phyloP scores from a whole-genome alignment of 2,329 filamentous ascomycete species.

The Monosporascus cannonballus region DNA sequence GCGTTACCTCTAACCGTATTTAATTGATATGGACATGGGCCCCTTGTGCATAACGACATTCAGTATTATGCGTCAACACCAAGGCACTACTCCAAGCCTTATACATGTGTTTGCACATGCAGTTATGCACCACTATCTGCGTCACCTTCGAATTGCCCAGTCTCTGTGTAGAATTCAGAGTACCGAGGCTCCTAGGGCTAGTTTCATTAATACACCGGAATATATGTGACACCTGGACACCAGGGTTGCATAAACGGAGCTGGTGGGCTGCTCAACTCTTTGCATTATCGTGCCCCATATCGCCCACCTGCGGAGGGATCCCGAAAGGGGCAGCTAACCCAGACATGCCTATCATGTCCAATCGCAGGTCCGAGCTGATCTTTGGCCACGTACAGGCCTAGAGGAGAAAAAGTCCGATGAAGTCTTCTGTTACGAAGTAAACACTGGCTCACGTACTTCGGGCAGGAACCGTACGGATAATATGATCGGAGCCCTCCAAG shows the following conservation, averaged over 20 bases:
- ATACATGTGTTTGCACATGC: not conserved
- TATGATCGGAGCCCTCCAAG: not conserved
- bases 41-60: not conserved
- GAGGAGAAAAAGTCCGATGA: conserved; percentile 5
- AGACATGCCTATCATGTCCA: conserved; percentile 8
- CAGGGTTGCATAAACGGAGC: not conserved
- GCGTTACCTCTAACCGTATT: not conserved
- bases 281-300: conserved; percentile 2
- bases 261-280: not conserved
- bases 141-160: not conserved
- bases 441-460: not conserved
- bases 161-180: not conserved
- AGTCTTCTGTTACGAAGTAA: not conserved
- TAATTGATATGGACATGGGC: not conserved
- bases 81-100: not conserved
- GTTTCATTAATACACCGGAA: not conserved
- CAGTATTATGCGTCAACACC: not conserved
- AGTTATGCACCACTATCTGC: not conserved
- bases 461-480: not conserved
- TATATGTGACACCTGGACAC: not conserved
- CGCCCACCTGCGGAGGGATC: conserved; percentile 12
- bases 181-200: not conserved
- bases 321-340: conserved; percentile 14
- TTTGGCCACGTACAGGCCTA: conserved; percentile 4
- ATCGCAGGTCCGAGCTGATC: conserved; percentile 11